Evolutionary conservation across 2,329 filamentous ascomycete species (phyloP), one percentile per base, ranked within the genome.

Genomic region (Penicillium sp.): DNA sequence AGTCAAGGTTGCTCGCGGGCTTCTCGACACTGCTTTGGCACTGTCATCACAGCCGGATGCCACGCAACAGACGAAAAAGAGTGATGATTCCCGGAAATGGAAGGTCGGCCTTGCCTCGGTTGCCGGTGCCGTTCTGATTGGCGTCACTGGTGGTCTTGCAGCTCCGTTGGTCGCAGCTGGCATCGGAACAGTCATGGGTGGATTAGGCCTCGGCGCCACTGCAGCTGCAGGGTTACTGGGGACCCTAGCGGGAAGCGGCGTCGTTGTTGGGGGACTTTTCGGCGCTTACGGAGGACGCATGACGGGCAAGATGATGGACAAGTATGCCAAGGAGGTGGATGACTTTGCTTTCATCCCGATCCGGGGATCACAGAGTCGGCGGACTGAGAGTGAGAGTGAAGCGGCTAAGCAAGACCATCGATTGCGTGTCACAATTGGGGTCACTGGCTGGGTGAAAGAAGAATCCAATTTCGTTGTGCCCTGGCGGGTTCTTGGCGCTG

Each of bases 231-330:
- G 83, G 1, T 82, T 95, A 46, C 75, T 97, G 0, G 92, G 91
- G 9, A 80, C 84, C 15, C 78, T 96, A 63, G 87, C 89, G 2
- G 85, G 91, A 32, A 93, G 87, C 54, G 82, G 85, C 4, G 80
- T 93, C 13, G 76, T 90, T 37, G 86, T 95, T 27, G 92, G 91
- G 13, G 83, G 87, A 32, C 74, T 97, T 33, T 96, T 97, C 63
- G 93, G 93, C 7, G 88, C 93, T n/a, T 95, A 95, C 65, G 88
- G 88, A 38, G 84, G 86, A 1, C 82, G 85, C 31, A 91, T 95
- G 78, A 88, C 87, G 0, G 83, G 84, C 45, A 86, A 90, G 66
- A 89, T 91, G 78, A 87, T 96, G 78, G 89, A 95, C 56, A 78
- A 85, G n/a, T 95, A 95, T 66, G 81, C 87, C 9, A 84, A 83